A percentile compares a stretch with the other conserved stretches of the same genome.
phyloP scores from a whole-genome alignment of 2,329 filamentous ascomycete species.

The Lachnellula occidentalis region DNA sequence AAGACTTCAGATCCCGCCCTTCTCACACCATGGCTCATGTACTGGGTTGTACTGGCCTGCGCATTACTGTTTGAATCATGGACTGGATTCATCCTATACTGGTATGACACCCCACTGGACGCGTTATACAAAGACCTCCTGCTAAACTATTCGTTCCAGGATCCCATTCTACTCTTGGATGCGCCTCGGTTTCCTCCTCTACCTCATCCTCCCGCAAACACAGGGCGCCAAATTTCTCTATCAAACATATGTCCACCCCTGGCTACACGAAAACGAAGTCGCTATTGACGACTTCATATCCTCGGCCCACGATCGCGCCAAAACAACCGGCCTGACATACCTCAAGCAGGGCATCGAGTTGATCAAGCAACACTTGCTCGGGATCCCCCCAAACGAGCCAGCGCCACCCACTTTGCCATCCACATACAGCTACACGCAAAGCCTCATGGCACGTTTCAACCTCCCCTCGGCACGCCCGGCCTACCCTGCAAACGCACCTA shows the following conservation, averaged over 20 bases:
- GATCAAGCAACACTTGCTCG: conserved; percentile 72
- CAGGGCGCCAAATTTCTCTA: conserved; percentile 87
- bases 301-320: conserved; percentile 70
- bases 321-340: conserved; percentile 70
- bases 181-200: conserved; percentile 80
- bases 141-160: conserved; percentile 39
- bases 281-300: conserved; percentile 90
- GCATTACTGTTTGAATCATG: conserved; percentile 80
- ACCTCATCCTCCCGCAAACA: conserved; percentile 95
- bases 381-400: conserved; percentile 55
- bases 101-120: conserved; percentile 42
- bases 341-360: conserved; percentile 65
- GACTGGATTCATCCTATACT: conserved; percentile 79
- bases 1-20: conserved; percentile 85
- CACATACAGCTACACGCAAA: conserved; percentile 64
- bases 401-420: conserved; percentile 42
- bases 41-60: conserved; percentile 90
- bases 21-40: conserved; percentile 97
- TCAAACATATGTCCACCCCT: conserved; percentile 78
- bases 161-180: conserved; percentile 92
- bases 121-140: not conserved
- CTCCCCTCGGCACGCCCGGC: conserved; percentile 65
- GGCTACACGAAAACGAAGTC: conserved; percentile 77
- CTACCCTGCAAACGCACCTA: conserved; percentile 35
- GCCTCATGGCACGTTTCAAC: conserved; percentile 78